Evolutionary conservation across 1,284 basidiomycete genomes (phyloP).

Genomic region (Puccinia novopanici): DNA sequence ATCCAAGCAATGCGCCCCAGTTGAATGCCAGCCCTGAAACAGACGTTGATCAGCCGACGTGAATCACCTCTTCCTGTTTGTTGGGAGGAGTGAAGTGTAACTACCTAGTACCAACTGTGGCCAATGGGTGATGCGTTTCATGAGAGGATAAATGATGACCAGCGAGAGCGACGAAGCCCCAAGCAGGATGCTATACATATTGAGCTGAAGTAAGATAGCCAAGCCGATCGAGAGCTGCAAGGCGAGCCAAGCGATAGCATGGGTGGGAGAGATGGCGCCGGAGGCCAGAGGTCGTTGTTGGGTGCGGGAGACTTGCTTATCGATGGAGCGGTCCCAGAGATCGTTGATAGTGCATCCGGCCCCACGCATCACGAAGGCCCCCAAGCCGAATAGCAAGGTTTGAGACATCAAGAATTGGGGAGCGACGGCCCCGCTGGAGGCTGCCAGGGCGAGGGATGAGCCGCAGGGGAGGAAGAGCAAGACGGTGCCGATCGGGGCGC

Average conservation of each 20-base stretch:
- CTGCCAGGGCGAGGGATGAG: slow-evolving; percentile 93
- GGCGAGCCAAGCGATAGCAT: slow-evolving; percentile 81
- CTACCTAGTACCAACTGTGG: slow-evolving; percentile 88
- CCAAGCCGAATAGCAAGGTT: slow-evolving; percentile 79
- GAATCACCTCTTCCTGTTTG: not conserved
- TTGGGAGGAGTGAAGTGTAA: slow-evolving; percentile 54
- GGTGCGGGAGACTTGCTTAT: slow-evolving; percentile 82
- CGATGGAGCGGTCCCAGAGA: slow-evolving; percentile 92
- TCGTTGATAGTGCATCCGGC: slow-evolving; percentile 99
- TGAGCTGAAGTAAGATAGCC: slow-evolving; percentile 86
- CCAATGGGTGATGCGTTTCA: slow-evolving; percentile 97
- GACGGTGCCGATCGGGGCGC: slow-evolving; percentile 22
- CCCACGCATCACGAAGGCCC: slow-evolving; percentile 92
- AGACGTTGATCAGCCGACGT: slow-evolving; percentile 6
- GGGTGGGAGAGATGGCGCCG: slow-evolving; percentile 74
- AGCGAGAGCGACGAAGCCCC: slow-evolving; percentile 86
- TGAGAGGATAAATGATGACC: slow-evolving; percentile 87
- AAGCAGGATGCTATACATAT: slow-evolving; percentile 89
- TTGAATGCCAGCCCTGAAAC: slow-evolving; percentile 86
- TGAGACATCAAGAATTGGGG: slow-evolving; percentile 72
- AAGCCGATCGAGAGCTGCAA: slow-evolving; percentile 80
- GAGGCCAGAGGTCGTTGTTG: slow-evolving; percentile 72
- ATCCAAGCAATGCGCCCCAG: slow-evolving; percentile 94
- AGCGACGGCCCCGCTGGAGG: slow-evolving; percentile 72
- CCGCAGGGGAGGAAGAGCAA: slow-evolving; percentile 61